Percentiles rank a stretch among this genome's conserved stretches.
These are phyloP conservation scores for Ballota nigra DNA, from an alignment of 257 asterid species.

Conservation along the genomic window DNA sequence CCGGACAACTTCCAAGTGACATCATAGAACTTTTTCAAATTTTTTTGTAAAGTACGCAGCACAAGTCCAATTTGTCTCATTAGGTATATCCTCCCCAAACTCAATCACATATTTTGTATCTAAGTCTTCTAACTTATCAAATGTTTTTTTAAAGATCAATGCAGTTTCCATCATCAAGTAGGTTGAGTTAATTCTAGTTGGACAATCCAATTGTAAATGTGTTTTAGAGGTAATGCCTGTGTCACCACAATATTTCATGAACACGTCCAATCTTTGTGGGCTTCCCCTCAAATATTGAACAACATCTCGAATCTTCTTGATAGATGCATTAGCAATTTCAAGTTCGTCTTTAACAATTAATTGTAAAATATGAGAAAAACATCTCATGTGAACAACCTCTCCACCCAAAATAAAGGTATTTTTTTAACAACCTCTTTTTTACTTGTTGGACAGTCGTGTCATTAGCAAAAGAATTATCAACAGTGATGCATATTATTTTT, in stretches of 20 bases:
- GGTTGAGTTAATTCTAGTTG: neutral
- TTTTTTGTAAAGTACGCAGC: neutral
- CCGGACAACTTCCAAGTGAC: too few relatives aligned
- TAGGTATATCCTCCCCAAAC: too few relatives aligned
- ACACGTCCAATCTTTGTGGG: neutral
- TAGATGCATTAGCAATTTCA: too few relatives aligned
- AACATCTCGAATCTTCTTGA: too few relatives aligned
- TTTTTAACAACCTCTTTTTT: neutral
- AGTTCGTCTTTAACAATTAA: neutral
- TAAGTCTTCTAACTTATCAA: too few relatives aligned
- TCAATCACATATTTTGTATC: too few relatives aligned
- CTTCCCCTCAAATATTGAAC: too few relatives aligned
- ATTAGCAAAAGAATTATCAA: neutral
- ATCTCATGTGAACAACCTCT: neutral
- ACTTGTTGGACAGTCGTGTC: neutral
- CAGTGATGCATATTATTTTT: neutral
- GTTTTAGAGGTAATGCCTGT: neutral
- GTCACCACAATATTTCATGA: neutral
- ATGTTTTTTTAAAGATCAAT: too few relatives aligned
- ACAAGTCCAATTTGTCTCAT: neutral
- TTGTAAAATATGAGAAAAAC: neutral
- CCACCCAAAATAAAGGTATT: neutral
- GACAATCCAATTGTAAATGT: neutral
- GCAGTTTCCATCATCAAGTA: too few relatives aligned
- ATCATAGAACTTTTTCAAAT: neutral